Evolutionary conservation across 1,284 basidiomycete genomes (phyloP).

Genomic region (Lignosus rhinocerotis): DNA sequence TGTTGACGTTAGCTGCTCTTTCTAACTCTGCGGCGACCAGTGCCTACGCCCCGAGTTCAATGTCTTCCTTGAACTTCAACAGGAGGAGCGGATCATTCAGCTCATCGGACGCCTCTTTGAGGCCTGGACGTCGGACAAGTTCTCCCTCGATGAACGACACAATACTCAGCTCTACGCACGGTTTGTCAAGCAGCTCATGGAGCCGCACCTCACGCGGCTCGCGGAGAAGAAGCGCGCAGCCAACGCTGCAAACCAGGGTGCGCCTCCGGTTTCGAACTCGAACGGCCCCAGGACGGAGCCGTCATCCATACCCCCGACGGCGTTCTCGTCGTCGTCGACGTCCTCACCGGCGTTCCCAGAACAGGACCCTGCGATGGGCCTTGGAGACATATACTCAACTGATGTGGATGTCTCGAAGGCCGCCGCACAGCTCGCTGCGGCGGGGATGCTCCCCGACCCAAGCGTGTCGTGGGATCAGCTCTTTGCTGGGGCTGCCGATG

Average conservation of each 20-base stretch:
- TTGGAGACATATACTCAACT: constrained; percentile 15
- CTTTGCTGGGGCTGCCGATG: not conserved
- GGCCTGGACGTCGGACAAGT: constrained; percentile 24
- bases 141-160: constrained; percentile 29
- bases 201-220: constrained; percentile 21
- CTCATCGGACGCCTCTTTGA: constrained; percentile 29
- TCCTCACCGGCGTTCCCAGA: constrained; percentile 1
- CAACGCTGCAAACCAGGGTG: not conserved
- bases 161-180: constrained; percentile 32
- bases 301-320: too few relatives aligned
- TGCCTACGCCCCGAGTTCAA: constrained; percentile 33
- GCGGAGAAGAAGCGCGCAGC: constrained; percentile 13
- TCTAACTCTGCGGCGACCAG: constrained; percentile 6
- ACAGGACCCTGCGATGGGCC: constrained; percentile 2
- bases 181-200: constrained; percentile 32
- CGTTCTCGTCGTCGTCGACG: constrained; percentile 4
- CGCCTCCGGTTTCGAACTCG: too few relatives aligned
- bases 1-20: not conserved
- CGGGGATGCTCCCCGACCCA: constrained; percentile 10
- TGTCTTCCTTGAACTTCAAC: constrained; percentile 25
- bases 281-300: not conserved
- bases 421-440: constrained; percentile 14
- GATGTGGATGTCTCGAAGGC: constrained; percentile 21
- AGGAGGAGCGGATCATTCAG: constrained; percentile 30
- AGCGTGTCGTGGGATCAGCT: constrained; percentile 16